A percentile compares a stretch with the other conserved stretches of the same genome.
These are phyloP conservation scores for Rubia peregrina DNA, from an alignment of 305 asterid species.

Conservation along the genomic window DNA sequence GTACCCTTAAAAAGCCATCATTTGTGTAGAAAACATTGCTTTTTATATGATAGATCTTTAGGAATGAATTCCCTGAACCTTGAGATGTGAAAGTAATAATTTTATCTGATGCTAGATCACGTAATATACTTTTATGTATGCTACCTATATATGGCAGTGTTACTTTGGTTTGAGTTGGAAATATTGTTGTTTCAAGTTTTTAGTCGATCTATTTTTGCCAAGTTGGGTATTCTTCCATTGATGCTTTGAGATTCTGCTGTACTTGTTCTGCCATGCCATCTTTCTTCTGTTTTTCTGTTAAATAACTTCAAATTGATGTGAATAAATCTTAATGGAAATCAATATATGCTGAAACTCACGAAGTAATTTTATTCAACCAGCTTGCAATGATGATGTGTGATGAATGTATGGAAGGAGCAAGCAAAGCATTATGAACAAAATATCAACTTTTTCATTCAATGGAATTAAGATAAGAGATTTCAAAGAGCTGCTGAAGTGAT, in stretches of 20 bases:
- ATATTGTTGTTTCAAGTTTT: not conserved
- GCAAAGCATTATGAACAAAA: slow-evolving; percentile 27
- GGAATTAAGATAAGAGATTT: slow-evolving; percentile 29
- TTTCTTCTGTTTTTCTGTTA: not conserved
- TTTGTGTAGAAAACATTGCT: slow-evolving; percentile 26
- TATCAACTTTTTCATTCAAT: slow-evolving; percentile 24
- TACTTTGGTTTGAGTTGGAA: not conserved
- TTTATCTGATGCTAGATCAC: not conserved
- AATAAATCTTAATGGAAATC: slow-evolving; percentile 6
- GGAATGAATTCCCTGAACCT: slow-evolving; percentile 5
- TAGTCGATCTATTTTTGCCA: not conserved
- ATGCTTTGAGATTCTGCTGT: not conserved
- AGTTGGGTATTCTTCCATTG: not conserved
- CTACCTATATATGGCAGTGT: not conserved
- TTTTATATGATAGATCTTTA: slow-evolving; percentile 22
- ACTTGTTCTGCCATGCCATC: not conserved
- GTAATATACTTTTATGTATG: not conserved
- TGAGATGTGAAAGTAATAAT: slow-evolving; percentile 9
- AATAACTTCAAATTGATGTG: not conserved
- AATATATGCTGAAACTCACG: slow-evolving; percentile 32
- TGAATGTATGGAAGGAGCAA: slow-evolving; percentile 47
- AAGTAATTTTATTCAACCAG: slow-evolving; percentile 49
- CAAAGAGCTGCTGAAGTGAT: slow-evolving; percentile 37
- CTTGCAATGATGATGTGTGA: slow-evolving; percentile 87
- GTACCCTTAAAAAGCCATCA: slow-evolving; percentile 23